These are phyloP conservation scores for Phellopilus nigrolimitatus DNA, from an alignment of 1,284 basidiomycete genomes.

Conservation along the genomic window DNA sequence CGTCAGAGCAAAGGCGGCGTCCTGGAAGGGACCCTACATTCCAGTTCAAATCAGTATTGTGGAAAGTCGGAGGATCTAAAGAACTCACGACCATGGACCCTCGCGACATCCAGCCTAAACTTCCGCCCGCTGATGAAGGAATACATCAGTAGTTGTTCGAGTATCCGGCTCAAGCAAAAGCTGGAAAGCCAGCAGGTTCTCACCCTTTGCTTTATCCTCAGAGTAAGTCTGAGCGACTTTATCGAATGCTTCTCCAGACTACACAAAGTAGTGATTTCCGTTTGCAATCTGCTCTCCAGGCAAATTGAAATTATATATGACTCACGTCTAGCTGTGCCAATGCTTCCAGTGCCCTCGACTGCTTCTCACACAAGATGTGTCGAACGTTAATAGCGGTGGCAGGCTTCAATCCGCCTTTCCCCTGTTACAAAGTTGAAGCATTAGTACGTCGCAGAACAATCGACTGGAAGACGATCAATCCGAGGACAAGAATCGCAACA, in stretches of 20 bases:
- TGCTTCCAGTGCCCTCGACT: conserved; percentile 71
- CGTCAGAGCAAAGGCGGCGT: conserved; percentile 71
- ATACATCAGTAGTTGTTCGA: background rate
- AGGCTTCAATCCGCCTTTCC: conserved; percentile 15
- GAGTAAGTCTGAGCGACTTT: conserved; percentile 84
- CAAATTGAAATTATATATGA: background rate
- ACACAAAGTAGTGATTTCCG: background rate
- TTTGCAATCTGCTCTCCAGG: too few species aligned
- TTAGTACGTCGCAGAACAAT: background rate
- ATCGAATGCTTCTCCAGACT: conserved; percentile 63
- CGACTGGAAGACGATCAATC: too few species aligned
- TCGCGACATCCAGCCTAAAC: conserved; percentile 78
- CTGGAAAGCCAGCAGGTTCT: too few species aligned
- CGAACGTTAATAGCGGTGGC: conserved; percentile 73
- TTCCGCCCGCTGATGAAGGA: conserved; percentile 59
- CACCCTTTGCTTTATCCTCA: conserved; percentile 85
- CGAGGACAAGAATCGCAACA: background rate
- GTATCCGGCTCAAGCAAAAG: too few species aligned
- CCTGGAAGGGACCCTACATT: conserved; percentile 66
- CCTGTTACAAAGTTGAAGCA: background rate
- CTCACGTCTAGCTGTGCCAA: conserved; percentile 69
- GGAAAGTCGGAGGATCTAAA: background rate
- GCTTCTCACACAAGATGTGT: conserved; percentile 84
- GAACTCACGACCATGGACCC: conserved; percentile 42
- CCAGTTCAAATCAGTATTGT: background rate